Base-by-base conservation (phyloP, 371 early-diverging fungal genomes). In the Lichtheimia ramosa region DNA sequence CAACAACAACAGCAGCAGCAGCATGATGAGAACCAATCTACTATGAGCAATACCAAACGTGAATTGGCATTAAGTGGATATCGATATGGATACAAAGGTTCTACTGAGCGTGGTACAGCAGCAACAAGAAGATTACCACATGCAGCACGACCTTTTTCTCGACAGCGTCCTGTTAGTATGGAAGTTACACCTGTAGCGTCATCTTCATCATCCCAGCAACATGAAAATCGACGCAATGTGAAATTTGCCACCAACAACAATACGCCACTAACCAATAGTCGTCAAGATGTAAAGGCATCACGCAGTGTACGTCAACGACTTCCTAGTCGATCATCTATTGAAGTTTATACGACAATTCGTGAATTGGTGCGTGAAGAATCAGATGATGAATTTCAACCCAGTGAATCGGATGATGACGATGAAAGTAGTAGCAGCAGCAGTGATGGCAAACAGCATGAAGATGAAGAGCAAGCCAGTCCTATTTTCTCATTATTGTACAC, bases 301-400 rank as follows among this genome's bases (percentile, higher is more conserved):
- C 65, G 69, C 6, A 56, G 59, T 39, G 57, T 69, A 25, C 73
- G 76, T n/a, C 74, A 71, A 55, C 51, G 71, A n/a, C 40, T 75
- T 4, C 68, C 68, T 0, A 76, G 77, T 28, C 80, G 79, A 54
- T 75, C 86, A 1, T 74, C 74, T 3, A 75, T 87, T 41, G 86
- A 86, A 34, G 82, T 86, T 1, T 89, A 83, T 61, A 74, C 75
- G 1, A 86, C 83, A 8, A 75, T 81, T 16, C 77, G 79, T 14
- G 87, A 83, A 24, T 75, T 85, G 0, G 79, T 77, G 6, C 77
- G 75, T 21, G 83, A 83, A 51, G 82, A 83, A 23, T 80, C 83
- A 0, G 88, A 88, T 28, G 84, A 81, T 48, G 84, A 83, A n/a
- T 70, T 71, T 24, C 63, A 59, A 28, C 67, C 54, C 16, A 73